Evolutionary conservation across 306 rosid species (phyloP).

Genomic region (Vigna hirtella): DNA sequence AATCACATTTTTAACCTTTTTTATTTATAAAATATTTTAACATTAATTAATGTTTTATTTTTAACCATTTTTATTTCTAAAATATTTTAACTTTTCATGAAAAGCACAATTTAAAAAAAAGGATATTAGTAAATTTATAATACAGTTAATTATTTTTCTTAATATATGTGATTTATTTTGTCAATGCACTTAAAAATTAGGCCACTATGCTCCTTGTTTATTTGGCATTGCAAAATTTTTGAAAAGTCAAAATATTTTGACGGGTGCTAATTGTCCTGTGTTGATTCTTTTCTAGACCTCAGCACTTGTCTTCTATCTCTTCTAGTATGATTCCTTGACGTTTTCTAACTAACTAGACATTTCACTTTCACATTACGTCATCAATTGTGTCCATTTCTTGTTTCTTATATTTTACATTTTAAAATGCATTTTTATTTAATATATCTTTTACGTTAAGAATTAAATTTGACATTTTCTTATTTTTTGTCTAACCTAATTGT

Average conservation of each 20-base stretch:
- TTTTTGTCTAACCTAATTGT: neutral
- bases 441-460: neutral
- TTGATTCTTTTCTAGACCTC: neutral
- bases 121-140: no score
- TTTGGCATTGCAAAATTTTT: neutral
- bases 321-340: neutral
- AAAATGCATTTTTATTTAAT: neutral
- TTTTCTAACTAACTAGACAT: constrained; percentile 10
- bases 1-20: no score
- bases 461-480: neutral
- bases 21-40: no score
- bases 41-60: no score
- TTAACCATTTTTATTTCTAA: no score
- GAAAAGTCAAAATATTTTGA: neutral
- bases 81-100: no score
- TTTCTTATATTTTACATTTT: neutral
- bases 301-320: constrained; percentile 17
- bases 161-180: no score
- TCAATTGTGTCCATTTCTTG: neutral
- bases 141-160: no score
- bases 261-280: neutral
- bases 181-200: neutral
- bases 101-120: no score
- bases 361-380: neutral
- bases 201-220: neutral